Evolutionary conservation across 306 rosid species (phyloP).

Genomic region (Trichosanthes truncata): DNA sequence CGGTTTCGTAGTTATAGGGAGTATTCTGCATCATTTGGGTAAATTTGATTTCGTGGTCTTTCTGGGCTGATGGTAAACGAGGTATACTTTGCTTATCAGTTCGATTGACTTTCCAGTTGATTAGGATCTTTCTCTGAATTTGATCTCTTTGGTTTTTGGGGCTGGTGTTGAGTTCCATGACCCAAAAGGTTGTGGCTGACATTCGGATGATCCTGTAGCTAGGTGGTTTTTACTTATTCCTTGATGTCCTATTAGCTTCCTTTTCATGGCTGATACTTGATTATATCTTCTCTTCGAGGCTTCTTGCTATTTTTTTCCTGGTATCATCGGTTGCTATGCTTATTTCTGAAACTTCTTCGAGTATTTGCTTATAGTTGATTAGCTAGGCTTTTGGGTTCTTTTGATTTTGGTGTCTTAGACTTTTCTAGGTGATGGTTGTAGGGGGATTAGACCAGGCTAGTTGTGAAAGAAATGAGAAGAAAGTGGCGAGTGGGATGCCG

Average conservation of each 20-base stretch:
- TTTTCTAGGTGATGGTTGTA: background rate
- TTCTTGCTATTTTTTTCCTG: background rate
- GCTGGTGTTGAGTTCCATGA: background rate
- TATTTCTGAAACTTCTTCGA: background rate
- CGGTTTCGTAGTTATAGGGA: background rate
- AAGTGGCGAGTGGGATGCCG: constrained; percentile 5
- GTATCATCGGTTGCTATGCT: background rate
- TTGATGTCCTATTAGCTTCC: background rate
- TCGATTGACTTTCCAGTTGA: background rate
- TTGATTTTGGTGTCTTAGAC: background rate
- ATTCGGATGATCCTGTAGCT: background rate
- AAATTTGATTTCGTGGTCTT: background rate
- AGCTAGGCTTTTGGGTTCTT: background rate
- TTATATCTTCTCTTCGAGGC: background rate
- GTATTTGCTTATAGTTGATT: background rate
- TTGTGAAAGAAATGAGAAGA: constrained; percentile 4
- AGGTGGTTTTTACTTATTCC: background rate
- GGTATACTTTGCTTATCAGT: background rate
- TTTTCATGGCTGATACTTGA: background rate
- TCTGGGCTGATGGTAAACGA: background rate
- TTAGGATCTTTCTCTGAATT: background rate
- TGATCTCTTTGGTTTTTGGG: background rate
- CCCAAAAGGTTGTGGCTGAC: background rate
- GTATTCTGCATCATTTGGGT: background rate
- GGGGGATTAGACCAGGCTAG: background rate